phyloP scores from a whole-genome alignment of 768 basidiomycete species.

The Dentipellis fragilis region DNA sequence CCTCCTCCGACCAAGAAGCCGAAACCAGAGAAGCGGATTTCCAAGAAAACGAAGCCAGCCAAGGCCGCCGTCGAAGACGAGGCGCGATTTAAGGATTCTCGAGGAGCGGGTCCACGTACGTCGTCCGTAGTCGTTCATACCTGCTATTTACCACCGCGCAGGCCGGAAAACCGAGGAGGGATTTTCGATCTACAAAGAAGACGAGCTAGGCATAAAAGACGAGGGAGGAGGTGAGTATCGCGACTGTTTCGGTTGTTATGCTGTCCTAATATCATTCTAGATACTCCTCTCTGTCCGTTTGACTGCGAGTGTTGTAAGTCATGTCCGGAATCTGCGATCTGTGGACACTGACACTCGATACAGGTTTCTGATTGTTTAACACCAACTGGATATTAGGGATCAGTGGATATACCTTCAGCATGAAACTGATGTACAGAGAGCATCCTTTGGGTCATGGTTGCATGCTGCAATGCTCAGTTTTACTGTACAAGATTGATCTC shows the following conservation, averaged over 20 bases:
- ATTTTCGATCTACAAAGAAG: constrained; percentile 70
- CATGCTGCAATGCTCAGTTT: too few relatives aligned
- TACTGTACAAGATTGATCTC: too few relatives aligned
- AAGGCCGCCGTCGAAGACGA: constrained; percentile 24
- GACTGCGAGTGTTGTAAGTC: constrained; percentile 81
- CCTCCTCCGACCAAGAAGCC: constrained; percentile 20
- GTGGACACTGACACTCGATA: not conserved
- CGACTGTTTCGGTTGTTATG: constrained; percentile 8
- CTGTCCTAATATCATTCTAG: constrained; percentile 28
- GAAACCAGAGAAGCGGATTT: constrained; percentile 14
- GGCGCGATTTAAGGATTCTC: constrained; percentile 59
- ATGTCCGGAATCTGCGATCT: not conserved
- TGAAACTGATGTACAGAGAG: too few relatives aligned
- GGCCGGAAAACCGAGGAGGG: constrained; percentile 77
- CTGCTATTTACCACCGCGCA: constrained; percentile 19
- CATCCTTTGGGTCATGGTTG: not conserved
- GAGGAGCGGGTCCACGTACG: constrained; percentile 63
- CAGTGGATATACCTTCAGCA: too few relatives aligned
- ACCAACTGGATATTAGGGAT: not conserved
- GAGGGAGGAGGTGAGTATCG: constrained; percentile 58
- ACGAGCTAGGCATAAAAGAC: constrained; percentile 62
- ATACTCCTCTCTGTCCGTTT: constrained; percentile 79
- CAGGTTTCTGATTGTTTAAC: constrained; percentile 14
- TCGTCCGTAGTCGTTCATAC: constrained; percentile 10
- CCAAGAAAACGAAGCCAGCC: not conserved